Percentiles rank a stretch among this genome's conserved stretches.
phyloP scores from a whole-genome alignment of 768 basidiomycete species.

The Mycena alexandri region DNA sequence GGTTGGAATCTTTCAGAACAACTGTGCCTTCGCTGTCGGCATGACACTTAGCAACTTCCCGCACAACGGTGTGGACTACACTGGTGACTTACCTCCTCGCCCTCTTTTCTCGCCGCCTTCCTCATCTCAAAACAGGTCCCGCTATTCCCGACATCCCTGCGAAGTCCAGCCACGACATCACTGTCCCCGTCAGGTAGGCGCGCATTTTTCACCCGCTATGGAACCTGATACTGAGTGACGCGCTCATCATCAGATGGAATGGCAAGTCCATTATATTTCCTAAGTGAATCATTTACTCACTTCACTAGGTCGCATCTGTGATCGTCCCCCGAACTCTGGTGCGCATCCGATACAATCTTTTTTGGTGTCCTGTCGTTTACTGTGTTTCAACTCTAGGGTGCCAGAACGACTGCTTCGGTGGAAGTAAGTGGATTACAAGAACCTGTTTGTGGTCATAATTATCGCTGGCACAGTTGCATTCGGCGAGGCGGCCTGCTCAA shows the following conservation, averaged over 20 bases:
- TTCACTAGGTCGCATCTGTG: slow-evolving; percentile 24
- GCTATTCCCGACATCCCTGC: slow-evolving; percentile 21
- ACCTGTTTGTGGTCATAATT: neutral
- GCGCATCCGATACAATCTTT: neutral
- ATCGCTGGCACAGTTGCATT: slow-evolving; percentile 14
- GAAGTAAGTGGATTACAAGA: slow-evolving; percentile 14
- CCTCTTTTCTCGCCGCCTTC: neutral
- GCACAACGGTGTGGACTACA: slow-evolving; percentile 25
- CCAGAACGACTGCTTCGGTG: slow-evolving; percentile 28
- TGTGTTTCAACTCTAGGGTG: slow-evolving; percentile 6
- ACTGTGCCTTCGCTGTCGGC: slow-evolving; percentile 21
- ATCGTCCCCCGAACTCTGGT: slow-evolving; percentile 31
- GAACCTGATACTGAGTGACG: neutral
- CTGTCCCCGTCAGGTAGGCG: slow-evolving; percentile 17
- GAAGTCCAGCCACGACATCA: neutral
- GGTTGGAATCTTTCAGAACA: slow-evolving; percentile 20
- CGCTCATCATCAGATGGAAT: slow-evolving; percentile 21
- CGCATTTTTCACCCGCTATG: neutral
- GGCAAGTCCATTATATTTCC: neutral
- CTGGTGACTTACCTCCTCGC: neutral
- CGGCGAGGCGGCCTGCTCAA: slow-evolving; percentile 22
- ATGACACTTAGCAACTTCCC: slow-evolving; percentile 29
- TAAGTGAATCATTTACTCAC: neutral
- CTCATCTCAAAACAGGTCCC: slow-evolving; percentile 13
- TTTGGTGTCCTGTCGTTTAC: neutral